Conservation (phyloP, 495 filamentous ascomycete genomes). For the Annulohypoxylon bovei region DNA sequence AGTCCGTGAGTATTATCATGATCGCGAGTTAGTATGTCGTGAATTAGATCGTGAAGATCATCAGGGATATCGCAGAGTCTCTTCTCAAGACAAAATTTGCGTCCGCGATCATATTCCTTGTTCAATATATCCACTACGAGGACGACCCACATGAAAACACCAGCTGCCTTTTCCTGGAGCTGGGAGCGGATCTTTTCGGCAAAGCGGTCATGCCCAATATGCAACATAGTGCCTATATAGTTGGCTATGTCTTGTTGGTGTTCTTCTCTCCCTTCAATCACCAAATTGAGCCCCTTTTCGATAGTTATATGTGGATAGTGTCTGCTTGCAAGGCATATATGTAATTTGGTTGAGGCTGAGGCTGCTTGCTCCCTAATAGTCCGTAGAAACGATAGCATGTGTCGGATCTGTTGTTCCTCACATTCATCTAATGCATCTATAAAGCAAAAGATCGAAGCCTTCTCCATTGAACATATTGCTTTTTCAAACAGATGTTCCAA, state of each 20-base stretch:
- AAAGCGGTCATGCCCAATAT: not conserved
- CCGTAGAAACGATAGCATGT: not conserved
- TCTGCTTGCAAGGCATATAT: not conserved
- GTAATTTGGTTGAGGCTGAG: not conserved
- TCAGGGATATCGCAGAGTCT: not conserved
- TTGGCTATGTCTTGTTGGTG: not conserved
- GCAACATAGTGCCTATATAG: not conserved
- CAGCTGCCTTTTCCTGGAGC: not conserved
- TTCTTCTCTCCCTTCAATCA: not conserved
- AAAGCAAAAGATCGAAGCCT: slow-evolving; percentile 18
- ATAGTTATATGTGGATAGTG: not conserved
- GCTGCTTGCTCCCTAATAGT: not conserved
- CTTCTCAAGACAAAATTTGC: not conserved
- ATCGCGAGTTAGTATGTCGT: slow-evolving; percentile 2
- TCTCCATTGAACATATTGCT: slow-evolving; percentile 3
- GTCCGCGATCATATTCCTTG: slow-evolving; percentile 1
- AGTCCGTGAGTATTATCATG: not conserved
- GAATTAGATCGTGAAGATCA: not conserved
- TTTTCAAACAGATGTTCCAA: slow-evolving; percentile 47
- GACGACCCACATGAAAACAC: slow-evolving; percentile 4
- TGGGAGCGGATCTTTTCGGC: not conserved
- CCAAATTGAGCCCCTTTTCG: not conserved
- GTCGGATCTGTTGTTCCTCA: not conserved
- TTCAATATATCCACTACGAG: not conserved
- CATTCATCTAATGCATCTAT: slow-evolving; percentile 20